Conservation (phyloP, 2,329 filamentous ascomycete species). For the Monilinia aucupariae region DNA sequence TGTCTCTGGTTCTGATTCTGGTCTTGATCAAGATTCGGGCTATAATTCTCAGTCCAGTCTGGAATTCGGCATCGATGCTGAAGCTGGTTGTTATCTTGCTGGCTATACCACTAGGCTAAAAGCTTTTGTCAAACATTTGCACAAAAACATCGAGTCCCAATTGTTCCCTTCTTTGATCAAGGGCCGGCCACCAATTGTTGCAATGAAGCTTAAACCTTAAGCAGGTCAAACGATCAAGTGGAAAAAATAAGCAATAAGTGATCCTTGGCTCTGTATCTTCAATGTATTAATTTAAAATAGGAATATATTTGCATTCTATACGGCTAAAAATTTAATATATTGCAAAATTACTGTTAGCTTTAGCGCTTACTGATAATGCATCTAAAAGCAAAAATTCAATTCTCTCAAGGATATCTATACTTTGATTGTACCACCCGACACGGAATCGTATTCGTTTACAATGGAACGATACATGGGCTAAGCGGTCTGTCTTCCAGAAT, state of each 20-base stretch:
- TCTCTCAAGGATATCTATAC: conserved; percentile 28
- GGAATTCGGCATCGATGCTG: conserved; percentile 19
- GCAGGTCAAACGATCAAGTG: conserved; percentile 29
- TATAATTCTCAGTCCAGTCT: conserved; percentile 11
- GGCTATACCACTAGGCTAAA: conserved; percentile 28
- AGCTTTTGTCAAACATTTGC: conserved; percentile 29
- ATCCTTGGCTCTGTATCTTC: not conserved
- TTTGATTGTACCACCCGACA: conserved; percentile 24
- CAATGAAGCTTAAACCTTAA: conserved; percentile 28
- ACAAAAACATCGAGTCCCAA: conserved; percentile 31
- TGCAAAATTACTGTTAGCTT: conserved; percentile 26
- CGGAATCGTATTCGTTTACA: conserved; percentile 25
- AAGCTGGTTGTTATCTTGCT: conserved; percentile 25
- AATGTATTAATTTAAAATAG: conserved; percentile 17
- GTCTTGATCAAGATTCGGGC: conserved; percentile 1
- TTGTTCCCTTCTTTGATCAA: conserved; percentile 25
- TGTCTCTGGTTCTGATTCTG: too few species aligned
- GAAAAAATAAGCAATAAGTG: conserved; percentile 26
- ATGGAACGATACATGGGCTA: conserved; percentile 26
- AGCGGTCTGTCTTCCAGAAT: conserved; percentile 28
- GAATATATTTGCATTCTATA: conserved; percentile 30
- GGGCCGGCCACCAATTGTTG: conserved; percentile 23
- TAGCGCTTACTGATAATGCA: conserved; percentile 28
- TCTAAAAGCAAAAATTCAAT: conserved; percentile 28
- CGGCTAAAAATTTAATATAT: conserved; percentile 25